phyloP scores from a whole-genome alignment of 805 yeast genomes.

The Monosporozyma aerobia region DNA sequence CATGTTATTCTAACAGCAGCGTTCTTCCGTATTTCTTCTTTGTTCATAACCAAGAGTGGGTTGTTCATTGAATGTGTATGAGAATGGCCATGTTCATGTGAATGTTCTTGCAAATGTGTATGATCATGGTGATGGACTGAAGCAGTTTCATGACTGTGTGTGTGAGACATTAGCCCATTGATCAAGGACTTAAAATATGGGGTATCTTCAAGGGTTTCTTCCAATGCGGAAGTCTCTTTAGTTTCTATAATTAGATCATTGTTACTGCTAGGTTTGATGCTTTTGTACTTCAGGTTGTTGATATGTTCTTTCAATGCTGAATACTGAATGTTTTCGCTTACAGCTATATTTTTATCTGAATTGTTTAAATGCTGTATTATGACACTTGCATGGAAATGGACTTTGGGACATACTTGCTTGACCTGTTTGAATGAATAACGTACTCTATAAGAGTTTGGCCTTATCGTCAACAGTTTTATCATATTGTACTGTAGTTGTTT shows the following conservation, averaged over 20 bases:
- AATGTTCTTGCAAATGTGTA: not conserved
- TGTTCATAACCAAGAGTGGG: constrained; percentile 31
- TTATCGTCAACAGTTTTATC: not conserved
- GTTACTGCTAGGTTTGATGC: not conserved
- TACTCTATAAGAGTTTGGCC: not conserved
- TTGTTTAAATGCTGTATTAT: not conserved
- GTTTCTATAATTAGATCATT: not conserved
- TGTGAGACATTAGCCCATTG: constrained; percentile 7
- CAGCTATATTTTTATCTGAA: not conserved
- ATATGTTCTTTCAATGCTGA: not conserved
- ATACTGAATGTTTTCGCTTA: not conserved
- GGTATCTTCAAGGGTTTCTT: not conserved
- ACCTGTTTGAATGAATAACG: not conserved
- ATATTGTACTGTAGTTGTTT: not conserved
- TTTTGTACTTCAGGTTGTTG: not conserved
- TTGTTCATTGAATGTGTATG: constrained; percentile 18
- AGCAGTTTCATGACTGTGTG: constrained; percentile 4
- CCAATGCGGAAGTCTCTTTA: not conserved
- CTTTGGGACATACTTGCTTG: not conserved
- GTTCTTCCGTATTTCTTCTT: constrained; percentile 42
- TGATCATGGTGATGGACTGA: not conserved
- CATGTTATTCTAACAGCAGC: constrained; percentile 90
- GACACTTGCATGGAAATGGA: not conserved
- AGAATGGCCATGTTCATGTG: constrained; percentile 14
- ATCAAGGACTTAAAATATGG: constrained; percentile 4